A percentile compares a stretch with the other conserved stretches of the same genome.
phyloP scores from a whole-genome alignment of 345 rosid species.

The Populus davidiana region DNA sequence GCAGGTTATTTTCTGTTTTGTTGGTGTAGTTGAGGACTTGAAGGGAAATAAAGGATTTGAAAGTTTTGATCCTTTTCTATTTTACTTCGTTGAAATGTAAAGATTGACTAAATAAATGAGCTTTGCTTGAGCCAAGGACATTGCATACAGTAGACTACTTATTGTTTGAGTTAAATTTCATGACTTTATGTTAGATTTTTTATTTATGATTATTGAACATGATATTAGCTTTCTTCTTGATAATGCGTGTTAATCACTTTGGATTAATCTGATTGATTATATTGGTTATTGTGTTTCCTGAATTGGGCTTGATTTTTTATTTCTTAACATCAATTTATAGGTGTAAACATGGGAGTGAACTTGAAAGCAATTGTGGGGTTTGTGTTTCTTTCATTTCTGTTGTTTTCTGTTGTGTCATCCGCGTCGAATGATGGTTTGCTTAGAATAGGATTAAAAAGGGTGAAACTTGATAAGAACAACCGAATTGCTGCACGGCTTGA shows the following conservation, averaged over 20 bases:
- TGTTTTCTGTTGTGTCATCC: conserved; percentile 32
- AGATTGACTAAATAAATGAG: neutral
- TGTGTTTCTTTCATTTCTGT: conserved; percentile 42
- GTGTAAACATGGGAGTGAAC: conserved; percentile 46
- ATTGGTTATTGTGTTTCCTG: neutral
- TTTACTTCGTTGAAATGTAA: neutral
- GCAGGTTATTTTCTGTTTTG: neutral
- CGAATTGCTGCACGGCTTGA: conserved; percentile 22
- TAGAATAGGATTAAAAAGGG: conserved; percentile 32
- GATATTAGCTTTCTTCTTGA: neutral
- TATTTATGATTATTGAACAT: neutral
- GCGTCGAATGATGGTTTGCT: conserved; percentile 14
- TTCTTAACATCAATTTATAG: conserved; percentile 27
- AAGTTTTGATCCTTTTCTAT: neutral
- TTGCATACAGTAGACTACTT: neutral
- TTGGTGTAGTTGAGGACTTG: neutral
- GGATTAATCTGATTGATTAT: neutral
- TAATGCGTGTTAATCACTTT: neutral
- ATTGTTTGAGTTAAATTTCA: neutral
- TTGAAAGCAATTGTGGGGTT: conserved; percentile 27
- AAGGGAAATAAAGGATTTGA: neutral
- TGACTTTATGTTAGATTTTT: neutral
- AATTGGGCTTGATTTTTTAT: neutral
- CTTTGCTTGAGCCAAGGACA: neutral
- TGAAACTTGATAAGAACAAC: conserved; percentile 13